Evolutionary conservation across 257 asterid genomes (phyloP).

Genomic region (Asclepias syriaca): DNA sequence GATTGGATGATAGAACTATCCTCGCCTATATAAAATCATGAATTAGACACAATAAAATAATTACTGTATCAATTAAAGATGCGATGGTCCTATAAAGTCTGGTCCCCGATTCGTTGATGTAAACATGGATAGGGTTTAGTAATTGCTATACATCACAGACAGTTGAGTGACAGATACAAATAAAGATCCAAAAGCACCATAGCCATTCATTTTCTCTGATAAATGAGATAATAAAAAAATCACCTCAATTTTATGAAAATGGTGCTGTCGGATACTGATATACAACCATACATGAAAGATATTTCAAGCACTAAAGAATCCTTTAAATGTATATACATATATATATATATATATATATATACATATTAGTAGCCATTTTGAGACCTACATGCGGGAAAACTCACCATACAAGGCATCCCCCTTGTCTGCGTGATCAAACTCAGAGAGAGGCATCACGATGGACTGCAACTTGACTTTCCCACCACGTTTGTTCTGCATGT

Average conservation of each 20-base stretch:
- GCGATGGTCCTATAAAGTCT: not conserved
- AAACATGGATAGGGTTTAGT: conserved; percentile 14
- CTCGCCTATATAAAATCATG: not conserved
- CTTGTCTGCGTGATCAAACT: conserved; percentile 68
- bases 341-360: no score
- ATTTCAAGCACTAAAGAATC: not conserved
- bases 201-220: conserved; percentile 26
- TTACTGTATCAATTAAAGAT: not conserved
- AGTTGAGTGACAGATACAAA: not conserved
- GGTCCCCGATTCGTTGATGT: conserved; percentile 29
- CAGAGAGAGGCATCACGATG: conserved; percentile 63
- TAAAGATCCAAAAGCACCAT: conserved; percentile 2
- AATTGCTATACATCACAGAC: not conserved
- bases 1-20: not conserved
- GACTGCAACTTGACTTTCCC: conserved; percentile 73
- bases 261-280: not conserved
- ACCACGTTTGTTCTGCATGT: conserved; percentile 37
- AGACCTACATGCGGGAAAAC: not conserved
- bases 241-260: not conserved
- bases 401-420: conserved; percentile 83
- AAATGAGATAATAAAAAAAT: conserved; percentile 8
- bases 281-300: not conserved
- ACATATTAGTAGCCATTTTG: no score
- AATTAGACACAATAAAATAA: not conserved
- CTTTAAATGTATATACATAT: no score